phyloP scores from a whole-genome alignment of 306 rosid species.

The Canavalia ensiformis region DNA sequence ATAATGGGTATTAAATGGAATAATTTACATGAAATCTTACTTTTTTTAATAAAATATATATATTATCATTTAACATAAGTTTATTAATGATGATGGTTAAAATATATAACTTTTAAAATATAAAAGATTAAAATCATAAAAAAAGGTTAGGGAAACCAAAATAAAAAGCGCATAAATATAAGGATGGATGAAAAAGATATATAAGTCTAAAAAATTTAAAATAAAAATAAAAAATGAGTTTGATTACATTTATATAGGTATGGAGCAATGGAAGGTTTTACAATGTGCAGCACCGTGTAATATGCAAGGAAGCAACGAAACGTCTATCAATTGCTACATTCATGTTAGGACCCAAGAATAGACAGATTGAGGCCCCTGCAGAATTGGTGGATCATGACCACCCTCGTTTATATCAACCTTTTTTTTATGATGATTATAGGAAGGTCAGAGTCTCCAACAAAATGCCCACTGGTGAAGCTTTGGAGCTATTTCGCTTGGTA shows the following conservation, averaged over 20 bases:
- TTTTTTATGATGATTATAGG: conserved; percentile 55
- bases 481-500: conserved; percentile 46
- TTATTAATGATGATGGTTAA: no score
- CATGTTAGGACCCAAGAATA: conserved; percentile 60
- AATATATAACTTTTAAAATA: no score
- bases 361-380: conserved; percentile 57
- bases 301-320: conserved; percentile 59
- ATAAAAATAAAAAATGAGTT: no score
- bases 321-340: conserved; percentile 62
- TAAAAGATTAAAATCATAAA: no score
- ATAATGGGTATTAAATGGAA: no score
- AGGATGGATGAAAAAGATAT: no score
- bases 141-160: no score
- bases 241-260: conserved; percentile 17
- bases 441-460: conserved; percentile 50
- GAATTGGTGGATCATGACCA: conserved; percentile 62
- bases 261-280: conserved; percentile 79
- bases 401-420: conserved; percentile 53
- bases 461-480: conserved; percentile 59
- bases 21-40: no score
- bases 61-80: no score
- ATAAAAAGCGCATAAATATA: no score
- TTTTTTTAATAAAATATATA: no score
- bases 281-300: conserved; percentile 65
- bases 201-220: no score